These are phyloP conservation scores for Streptanthus diversifolius DNA, from an alignment of 345 rosid species.

Conservation along the genomic window DNA sequence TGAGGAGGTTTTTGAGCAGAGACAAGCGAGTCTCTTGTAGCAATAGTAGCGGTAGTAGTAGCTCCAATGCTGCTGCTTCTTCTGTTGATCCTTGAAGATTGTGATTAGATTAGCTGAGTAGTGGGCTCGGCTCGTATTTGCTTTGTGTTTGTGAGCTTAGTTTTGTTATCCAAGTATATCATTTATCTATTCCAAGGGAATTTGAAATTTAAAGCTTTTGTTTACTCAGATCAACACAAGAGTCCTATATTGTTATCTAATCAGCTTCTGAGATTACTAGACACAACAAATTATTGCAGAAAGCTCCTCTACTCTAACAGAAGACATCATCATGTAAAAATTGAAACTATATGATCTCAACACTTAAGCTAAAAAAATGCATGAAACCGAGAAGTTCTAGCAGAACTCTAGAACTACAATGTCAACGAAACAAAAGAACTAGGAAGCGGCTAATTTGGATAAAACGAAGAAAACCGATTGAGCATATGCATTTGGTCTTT, in stretches of 20 bases:
- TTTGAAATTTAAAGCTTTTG: background rate
- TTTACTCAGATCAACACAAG: background rate
- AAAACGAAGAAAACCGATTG: background rate
- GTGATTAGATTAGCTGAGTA: conserved; percentile 18
- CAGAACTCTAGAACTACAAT: conserved; percentile 1
- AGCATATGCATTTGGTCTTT: background rate
- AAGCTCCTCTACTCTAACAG: background rate
- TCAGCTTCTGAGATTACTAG: background rate
- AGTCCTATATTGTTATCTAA: background rate
- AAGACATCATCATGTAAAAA: background rate
- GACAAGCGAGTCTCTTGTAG: conserved; percentile 60
- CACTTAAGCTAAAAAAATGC: background rate
- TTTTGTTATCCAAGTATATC: conserved; percentile 7
- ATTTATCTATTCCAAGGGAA: conserved; percentile 3
- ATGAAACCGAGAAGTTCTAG: background rate
- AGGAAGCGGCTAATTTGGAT: background rate
- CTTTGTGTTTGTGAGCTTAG: conserved; percentile 20
- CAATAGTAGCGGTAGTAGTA: conserved; percentile 31
- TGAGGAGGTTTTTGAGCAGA: conserved; percentile 77
- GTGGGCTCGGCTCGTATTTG: conserved; percentile 18
- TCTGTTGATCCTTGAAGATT: conserved; percentile 45
- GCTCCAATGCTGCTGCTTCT: conserved; percentile 46
- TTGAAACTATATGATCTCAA: background rate
- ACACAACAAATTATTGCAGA: background rate
- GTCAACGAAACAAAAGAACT: conserved; percentile 51